Percentiles rank a stretch among this genome's conserved stretches.
These are phyloP conservation scores for Fonsecaea pugnacius DNA, from an alignment of 2,329 filamentous ascomycete species.

Conservation along the genomic window DNA sequence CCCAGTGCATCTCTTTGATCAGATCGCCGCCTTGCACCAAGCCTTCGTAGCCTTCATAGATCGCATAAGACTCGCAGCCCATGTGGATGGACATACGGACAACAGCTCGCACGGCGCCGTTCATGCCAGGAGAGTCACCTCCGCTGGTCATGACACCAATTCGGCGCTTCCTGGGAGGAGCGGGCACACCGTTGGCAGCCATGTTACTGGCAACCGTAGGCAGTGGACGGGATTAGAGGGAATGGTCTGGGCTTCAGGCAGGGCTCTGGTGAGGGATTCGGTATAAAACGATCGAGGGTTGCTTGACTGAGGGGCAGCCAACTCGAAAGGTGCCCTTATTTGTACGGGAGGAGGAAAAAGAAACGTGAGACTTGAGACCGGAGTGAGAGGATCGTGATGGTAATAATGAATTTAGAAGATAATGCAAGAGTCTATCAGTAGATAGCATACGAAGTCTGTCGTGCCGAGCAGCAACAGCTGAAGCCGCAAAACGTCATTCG, in stretches of 20 bases:
- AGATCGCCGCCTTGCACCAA: constrained; percentile 85
- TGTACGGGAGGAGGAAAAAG: constrained; percentile 1
- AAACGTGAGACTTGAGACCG: constrained; percentile 1
- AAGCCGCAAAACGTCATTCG: constrained; percentile 23
- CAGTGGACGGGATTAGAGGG: neutral
- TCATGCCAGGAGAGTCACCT: constrained; percentile 94
- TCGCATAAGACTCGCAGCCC: constrained; percentile 76
- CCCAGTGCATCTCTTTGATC: constrained; percentile 87
- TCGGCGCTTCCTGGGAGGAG: constrained; percentile 58
- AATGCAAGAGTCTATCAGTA: constrained; percentile 12
- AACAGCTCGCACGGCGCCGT: constrained; percentile 84
- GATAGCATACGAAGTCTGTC: constrained; percentile 12
- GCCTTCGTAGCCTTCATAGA: constrained; percentile 96
- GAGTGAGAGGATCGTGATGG: neutral
- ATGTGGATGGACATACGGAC: constrained; percentile 89
- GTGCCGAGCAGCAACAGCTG: constrained; percentile 17
- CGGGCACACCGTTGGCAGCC: constrained; percentile 34
- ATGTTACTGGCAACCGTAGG: constrained; percentile 32
- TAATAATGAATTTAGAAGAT: constrained; percentile 11
- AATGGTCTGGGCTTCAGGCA: neutral
- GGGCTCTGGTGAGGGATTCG: neutral
- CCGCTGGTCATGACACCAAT: constrained; percentile 95
- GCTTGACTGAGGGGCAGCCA: neutral
- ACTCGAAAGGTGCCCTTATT: neutral
- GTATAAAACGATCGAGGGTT: neutral